Percentiles rank a stretch among this genome's conserved stretches.
These are phyloP conservation scores for Cutaneotrichosporon spelunceum DNA, from an alignment of 1,284 basidiomycete genomes.

Conservation along the genomic window DNA sequence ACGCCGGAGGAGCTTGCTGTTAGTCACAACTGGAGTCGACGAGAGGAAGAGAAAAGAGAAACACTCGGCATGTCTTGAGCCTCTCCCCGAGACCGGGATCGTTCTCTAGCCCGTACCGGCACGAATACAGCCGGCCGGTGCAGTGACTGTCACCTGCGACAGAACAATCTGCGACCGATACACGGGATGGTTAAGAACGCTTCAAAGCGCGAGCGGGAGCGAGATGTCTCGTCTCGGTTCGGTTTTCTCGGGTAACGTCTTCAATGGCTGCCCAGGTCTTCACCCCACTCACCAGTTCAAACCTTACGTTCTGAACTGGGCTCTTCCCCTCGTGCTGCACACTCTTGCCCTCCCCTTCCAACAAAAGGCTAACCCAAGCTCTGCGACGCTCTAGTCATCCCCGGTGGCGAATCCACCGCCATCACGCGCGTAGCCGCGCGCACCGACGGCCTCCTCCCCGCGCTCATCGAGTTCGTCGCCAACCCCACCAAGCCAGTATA, in stretches of 20 bases:
- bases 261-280: too few species aligned
- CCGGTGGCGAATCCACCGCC: slow-evolving; percentile 89
- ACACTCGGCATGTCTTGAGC: neutral
- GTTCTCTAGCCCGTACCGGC: too few species aligned
- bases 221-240: too few species aligned
- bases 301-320: too few species aligned
- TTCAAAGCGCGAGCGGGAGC: too few species aligned
- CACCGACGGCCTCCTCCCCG: slow-evolving; percentile 73
- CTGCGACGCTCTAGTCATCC: slow-evolving; percentile 87
- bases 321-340: neutral
- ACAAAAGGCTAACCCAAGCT: slow-evolving; percentile 25
- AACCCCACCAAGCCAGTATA: slow-evolving; percentile 68
- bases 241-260: too few species aligned
- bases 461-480: slow-evolving; percentile 67
- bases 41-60: neutral
- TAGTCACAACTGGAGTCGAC: slow-evolving; percentile 14
- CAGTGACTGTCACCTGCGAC: too few species aligned
- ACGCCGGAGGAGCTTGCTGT: slow-evolving; percentile 67
- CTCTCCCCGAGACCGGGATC: too few species aligned
- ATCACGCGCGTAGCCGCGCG: slow-evolving; percentile 76
- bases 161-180: too few species aligned
- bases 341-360: neutral
- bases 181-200: too few species aligned
- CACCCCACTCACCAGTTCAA: too few species aligned
- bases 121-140: too few species aligned